phyloP scores from a whole-genome alignment of 192 early-diverging fungal genomes.

The Backusella macrospora region DNA sequence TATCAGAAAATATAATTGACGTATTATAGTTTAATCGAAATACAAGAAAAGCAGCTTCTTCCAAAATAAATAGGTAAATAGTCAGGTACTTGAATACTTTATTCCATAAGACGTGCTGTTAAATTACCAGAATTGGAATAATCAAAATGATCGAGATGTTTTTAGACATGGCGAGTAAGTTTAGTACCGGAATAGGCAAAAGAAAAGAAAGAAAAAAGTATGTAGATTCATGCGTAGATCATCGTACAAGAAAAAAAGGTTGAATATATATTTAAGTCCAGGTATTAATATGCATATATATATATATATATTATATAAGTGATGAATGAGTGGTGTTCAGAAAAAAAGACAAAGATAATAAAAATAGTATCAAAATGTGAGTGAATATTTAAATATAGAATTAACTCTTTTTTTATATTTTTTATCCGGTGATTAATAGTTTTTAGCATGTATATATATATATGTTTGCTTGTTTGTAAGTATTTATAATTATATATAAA shows the following conservation, averaged over 20 bases:
- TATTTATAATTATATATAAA: constrained; percentile 4
- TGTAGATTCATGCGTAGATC: background rate
- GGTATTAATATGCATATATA: constrained; percentile 1
- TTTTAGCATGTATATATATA: background rate
- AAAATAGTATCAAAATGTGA: background rate
- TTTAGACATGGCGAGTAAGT: background rate
- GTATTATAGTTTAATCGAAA: background rate
- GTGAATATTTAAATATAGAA: constrained; percentile 3
- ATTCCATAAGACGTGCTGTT: background rate
- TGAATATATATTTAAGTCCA: background rate
- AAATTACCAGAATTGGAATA: background rate
- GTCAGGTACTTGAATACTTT: background rate
- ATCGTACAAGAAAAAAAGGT: background rate
- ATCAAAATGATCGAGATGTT: background rate
- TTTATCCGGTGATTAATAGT: background rate
- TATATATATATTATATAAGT: background rate
- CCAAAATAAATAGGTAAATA: background rate
- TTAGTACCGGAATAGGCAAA: background rate
- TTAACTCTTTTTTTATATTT: background rate
- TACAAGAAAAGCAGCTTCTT: background rate
- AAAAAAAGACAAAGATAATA: background rate
- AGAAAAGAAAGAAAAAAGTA: too few species aligned
- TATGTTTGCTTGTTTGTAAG: background rate
- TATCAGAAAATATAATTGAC: background rate
- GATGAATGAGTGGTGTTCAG: background rate